Evolutionary conservation across 106 monocot genomes (phyloP).

Genomic region (Hemerocallis citrina): DNA sequence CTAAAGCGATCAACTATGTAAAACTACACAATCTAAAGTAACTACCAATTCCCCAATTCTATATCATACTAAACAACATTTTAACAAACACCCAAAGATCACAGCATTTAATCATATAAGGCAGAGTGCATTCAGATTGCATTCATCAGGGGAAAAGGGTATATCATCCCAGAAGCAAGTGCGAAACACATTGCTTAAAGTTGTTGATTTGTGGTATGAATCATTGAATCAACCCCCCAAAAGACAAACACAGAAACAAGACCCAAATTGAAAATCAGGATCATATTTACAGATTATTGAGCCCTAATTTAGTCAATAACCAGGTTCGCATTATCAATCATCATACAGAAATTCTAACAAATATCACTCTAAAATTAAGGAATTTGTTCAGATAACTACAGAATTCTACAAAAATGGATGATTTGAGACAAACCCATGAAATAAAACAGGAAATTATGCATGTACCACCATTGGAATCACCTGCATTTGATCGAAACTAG

Average conservation of each 20-base stretch:
- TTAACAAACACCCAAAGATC: too few species aligned
- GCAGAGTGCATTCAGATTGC: too few species aligned
- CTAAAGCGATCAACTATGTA: too few species aligned
- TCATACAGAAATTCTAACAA: neutral
- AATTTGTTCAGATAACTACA: too few species aligned
- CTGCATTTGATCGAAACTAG: neutral
- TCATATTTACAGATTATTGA: neutral
- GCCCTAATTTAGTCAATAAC: neutral
- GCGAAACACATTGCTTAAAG: neutral
- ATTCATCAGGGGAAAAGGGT: too few species aligned
- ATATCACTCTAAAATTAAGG: too few species aligned
- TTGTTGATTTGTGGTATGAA: neutral
- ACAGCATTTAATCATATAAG: too few species aligned
- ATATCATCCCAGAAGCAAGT: too few species aligned
- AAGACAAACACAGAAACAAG: neutral
- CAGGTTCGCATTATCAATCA: neutral
- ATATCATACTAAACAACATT: too few species aligned
- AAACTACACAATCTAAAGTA: too few species aligned
- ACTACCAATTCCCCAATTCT: too few species aligned
- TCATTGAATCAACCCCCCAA: too few species aligned
- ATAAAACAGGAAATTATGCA: neutral
- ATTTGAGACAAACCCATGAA: neutral
- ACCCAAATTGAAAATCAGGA: neutral
- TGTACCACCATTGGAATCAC: neutral
- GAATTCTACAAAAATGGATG: neutral